Conservation (phyloP, 176 grass and related monocot species). For the Panicum miliaceum region DNA sequence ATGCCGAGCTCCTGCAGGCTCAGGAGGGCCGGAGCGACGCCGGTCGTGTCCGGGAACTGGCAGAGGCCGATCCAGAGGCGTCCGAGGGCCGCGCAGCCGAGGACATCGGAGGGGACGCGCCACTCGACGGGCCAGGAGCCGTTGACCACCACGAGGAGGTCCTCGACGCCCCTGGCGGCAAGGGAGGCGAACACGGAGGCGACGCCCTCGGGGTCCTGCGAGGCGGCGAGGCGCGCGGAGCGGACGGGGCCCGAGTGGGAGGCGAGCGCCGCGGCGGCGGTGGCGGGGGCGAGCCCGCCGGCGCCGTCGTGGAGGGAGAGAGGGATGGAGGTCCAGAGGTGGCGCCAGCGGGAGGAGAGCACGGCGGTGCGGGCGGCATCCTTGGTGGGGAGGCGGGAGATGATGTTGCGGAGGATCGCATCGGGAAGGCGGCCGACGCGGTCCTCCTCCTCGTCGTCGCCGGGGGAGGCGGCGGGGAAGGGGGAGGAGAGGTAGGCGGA, state of each 20-base stretch:
- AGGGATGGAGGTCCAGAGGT: constrained; percentile 42
- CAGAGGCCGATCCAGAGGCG: constrained; percentile 48
- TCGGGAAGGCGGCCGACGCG: constrained; percentile 45
- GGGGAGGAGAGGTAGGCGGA: background rate
- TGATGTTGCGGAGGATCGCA: constrained; percentile 42
- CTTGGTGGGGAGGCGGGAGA: constrained; percentile 54
- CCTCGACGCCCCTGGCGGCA: constrained; percentile 30
- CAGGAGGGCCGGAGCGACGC: constrained; percentile 29
- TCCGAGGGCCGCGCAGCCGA: constrained; percentile 39
- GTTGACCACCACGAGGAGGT: constrained; percentile 44
- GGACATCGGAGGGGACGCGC: constrained; percentile 33
- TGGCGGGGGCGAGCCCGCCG: constrained; percentile 1
- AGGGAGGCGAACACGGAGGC: constrained; percentile 45
- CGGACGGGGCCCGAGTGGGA: constrained; percentile 44
- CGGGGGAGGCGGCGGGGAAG: background rate
- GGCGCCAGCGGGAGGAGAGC: constrained; percentile 55
- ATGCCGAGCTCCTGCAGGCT: constrained; percentile 42
- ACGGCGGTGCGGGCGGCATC: constrained; percentile 51
- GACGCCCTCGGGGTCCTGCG: constrained; percentile 15
- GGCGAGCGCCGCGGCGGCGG: constrained; percentile 29
- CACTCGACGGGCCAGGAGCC: constrained; percentile 29
- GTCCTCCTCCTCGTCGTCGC: constrained; percentile 23
- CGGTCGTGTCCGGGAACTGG: constrained; percentile 49
- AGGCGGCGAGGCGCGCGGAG: constrained; percentile 39
- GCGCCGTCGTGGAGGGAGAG: constrained; percentile 42